Conservation (phyloP, 805 yeast species). For the Blastobotrys peoriensis region DNA sequence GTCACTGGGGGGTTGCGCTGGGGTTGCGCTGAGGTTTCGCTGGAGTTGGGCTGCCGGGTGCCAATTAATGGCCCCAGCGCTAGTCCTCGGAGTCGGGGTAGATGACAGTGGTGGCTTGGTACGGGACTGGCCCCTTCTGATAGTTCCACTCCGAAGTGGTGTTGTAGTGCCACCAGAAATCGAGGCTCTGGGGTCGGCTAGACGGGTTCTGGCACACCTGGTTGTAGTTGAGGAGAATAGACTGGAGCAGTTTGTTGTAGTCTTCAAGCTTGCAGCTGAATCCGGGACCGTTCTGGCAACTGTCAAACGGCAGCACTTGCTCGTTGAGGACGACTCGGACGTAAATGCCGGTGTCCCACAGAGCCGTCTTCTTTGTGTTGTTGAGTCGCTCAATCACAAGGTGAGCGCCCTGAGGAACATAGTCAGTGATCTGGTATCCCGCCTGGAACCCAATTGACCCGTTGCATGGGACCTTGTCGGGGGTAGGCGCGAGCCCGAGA, state of each 20-base stretch:
- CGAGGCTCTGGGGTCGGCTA: neutral
- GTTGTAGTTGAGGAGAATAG: conserved; percentile 1
- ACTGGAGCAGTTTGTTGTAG: neutral
- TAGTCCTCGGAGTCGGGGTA: no score
- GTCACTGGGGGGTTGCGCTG: no score
- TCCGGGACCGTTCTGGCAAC: conserved; percentile 48
- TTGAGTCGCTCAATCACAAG: conserved; percentile 44
- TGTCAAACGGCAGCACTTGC: conserved; percentile 46
- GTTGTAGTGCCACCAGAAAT: conserved; percentile 3
- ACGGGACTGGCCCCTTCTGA: conserved; percentile 5
- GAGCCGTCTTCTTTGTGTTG: conserved; percentile 26
- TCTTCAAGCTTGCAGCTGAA: conserved; percentile 37
- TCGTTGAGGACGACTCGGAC: conserved; percentile 49
- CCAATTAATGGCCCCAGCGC: no score
- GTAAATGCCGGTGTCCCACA: conserved; percentile 27
- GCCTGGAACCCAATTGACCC: conserved; percentile 39
- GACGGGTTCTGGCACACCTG: conserved; percentile 6
- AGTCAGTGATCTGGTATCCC: conserved; percentile 43
- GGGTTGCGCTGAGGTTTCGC: no score
- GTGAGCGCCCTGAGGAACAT: conserved; percentile 56
- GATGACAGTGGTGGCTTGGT: conserved; percentile 4
- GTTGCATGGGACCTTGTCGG: conserved; percentile 38
- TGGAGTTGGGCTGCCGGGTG: no score
- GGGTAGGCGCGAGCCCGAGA: conserved; percentile 39
- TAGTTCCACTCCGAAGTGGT: conserved; percentile 2